Evolutionary conservation across 345 rosid genomes (phyloP).

Genomic region (Anastatica hierochuntica): DNA sequence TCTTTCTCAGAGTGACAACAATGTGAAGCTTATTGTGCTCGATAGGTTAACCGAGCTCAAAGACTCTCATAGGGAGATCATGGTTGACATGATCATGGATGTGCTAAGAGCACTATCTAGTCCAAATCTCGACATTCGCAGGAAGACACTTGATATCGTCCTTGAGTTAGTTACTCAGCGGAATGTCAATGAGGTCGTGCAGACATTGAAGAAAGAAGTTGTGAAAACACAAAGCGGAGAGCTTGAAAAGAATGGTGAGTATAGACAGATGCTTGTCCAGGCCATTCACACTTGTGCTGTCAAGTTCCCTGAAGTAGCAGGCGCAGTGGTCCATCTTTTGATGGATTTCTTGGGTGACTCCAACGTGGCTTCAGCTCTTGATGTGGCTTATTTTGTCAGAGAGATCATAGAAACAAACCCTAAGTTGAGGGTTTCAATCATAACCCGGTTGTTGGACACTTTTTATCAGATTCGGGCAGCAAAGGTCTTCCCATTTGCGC

Average conservation of each 20-base stretch:
- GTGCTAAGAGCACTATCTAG: slow-evolving; percentile 78
- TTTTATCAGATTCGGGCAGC: slow-evolving; percentile 82
- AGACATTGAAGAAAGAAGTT: slow-evolving; percentile 74
- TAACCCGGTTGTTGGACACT: slow-evolving; percentile 67
- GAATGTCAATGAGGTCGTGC: slow-evolving; percentile 65
- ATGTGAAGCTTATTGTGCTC: slow-evolving; percentile 77
- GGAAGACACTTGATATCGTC: slow-evolving; percentile 74
- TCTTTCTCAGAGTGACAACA: slow-evolving; percentile 76
- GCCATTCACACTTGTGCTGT: slow-evolving; percentile 80
- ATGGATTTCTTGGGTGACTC: slow-evolving; percentile 86
- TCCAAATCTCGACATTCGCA: slow-evolving; percentile 66
- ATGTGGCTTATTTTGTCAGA: slow-evolving; percentile 67
- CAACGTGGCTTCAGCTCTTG: slow-evolving; percentile 77
- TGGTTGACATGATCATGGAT: slow-evolving; percentile 83
- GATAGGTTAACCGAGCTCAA: slow-evolving; percentile 70
- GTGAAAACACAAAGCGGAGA: slow-evolving; percentile 77
- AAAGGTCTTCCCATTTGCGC: slow-evolving; percentile 70
- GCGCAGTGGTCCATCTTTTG: slow-evolving; percentile 76
- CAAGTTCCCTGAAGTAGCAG: slow-evolving; percentile 86
- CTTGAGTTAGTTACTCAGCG: slow-evolving; percentile 66
- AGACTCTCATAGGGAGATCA: slow-evolving; percentile 54
- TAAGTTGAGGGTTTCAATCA: slow-evolving; percentile 64
- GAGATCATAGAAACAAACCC: slow-evolving; percentile 79
- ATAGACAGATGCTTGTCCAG: slow-evolving; percentile 82
- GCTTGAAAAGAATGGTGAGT: slow-evolving; percentile 80